Evolutionary conservation across 176 grass and related monocot species (phyloP).

Genomic region (Elaeis guineensis): DNA sequence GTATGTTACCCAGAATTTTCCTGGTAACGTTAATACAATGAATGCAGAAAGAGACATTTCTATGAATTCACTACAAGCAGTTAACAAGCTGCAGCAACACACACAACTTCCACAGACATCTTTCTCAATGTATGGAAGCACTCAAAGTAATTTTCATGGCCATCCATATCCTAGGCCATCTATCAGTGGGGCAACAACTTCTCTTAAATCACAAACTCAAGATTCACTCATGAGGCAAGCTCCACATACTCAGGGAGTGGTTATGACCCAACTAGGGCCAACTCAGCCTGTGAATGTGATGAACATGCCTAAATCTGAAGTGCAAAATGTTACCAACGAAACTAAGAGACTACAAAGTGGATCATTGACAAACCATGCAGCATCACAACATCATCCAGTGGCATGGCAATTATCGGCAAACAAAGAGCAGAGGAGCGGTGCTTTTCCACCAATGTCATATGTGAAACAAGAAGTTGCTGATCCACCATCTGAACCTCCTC

Average conservation of each 20-base stretch:
- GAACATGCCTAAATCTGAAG: conserved; percentile 9
- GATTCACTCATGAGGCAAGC: conserved; percentile 37
- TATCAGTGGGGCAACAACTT: conserved; percentile 22
- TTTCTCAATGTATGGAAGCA: conserved; percentile 45
- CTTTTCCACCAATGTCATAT: conserved; percentile 33
- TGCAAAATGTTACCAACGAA: conserved; percentile 9
- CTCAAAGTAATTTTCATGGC: conserved; percentile 38
- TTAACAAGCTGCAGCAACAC: conserved; percentile 36
- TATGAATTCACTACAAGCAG: not conserved
- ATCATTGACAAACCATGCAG: conserved; percentile 8
- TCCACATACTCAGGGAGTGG: conserved; percentile 34
- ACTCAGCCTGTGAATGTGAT: conserved; percentile 13
- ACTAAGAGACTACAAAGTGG: conserved; percentile 10
- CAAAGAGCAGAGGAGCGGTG: conserved; percentile 48
- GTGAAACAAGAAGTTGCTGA: conserved; percentile 48
- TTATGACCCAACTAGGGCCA: conserved; percentile 25
- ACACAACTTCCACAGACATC: conserved; percentile 50
- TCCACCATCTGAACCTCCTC: conserved; percentile 24
- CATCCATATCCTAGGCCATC: conserved; percentile 36
- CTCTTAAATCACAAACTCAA: conserved; percentile 43
- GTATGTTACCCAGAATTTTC: conserved; percentile 32
- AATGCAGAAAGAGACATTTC: conserved; percentile 15
- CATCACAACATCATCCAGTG: conserved; percentile 30
- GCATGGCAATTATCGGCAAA: conserved; percentile 34
- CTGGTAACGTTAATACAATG: conserved; percentile 27